Evolutionary conservation across 306 rosid genomes (phyloP).

Genomic region (Fagus sylvatica): DNA sequence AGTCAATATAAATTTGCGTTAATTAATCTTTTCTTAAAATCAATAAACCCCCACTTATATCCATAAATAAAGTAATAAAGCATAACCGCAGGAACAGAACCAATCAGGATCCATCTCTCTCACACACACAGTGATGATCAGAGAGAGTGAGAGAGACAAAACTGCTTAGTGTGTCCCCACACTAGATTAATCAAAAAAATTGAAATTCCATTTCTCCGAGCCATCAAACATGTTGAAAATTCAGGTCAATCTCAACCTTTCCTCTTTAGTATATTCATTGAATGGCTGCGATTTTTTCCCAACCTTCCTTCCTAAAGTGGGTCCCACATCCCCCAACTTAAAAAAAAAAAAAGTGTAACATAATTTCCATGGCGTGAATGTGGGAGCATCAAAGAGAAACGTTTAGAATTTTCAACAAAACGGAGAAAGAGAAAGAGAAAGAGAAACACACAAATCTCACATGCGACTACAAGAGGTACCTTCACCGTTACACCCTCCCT

Average conservation of each 20-base stretch:
- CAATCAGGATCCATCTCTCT: too few relatives aligned
- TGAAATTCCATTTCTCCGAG: background rate
- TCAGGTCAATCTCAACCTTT: slow-evolving; percentile 2
- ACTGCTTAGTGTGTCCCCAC: background rate
- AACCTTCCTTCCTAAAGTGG: background rate
- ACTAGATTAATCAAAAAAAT: background rate
- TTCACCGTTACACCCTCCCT: slow-evolving; percentile 19
- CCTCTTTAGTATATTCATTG: background rate
- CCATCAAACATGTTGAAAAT: background rate
- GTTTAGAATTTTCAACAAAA: slow-evolving; percentile 28
- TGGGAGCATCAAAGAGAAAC: slow-evolving; percentile 15
- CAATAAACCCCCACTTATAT: background rate
- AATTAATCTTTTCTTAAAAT: background rate
- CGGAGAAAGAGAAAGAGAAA: background rate
- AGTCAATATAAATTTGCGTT: background rate
- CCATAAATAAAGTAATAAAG: background rate
- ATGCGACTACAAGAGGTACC: slow-evolving; percentile 32
- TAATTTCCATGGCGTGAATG: slow-evolving; percentile 39
- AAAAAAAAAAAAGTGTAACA: slow-evolving; percentile 3
- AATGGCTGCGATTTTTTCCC: slow-evolving; percentile 31
- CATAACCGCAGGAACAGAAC: background rate
- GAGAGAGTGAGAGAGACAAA: background rate
- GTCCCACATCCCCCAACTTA: slow-evolving; percentile 19
- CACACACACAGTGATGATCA: background rate
- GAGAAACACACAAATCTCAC: slow-evolving; percentile 26